Percentiles rank a stretch among this genome's conserved stretches.
Evolutionary conservation across 164 flowering plant species (phyloP).

Genomic region (Piper betle): DNA sequence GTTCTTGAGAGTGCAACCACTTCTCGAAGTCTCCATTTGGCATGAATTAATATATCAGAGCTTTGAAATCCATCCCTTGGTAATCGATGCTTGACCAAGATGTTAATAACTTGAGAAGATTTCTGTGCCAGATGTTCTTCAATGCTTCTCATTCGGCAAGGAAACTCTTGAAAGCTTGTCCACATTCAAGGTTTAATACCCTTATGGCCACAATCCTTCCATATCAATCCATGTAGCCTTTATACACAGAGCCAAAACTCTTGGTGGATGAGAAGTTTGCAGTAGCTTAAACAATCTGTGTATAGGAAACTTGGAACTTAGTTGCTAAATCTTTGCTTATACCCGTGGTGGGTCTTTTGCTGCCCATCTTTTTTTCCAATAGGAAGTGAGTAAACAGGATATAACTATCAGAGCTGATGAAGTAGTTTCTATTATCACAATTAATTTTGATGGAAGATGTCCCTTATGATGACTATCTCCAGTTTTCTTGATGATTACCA

Average conservation of each 20-base stretch:
- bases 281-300: slow-evolving; percentile 19
- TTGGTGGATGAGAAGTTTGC: slow-evolving; percentile 18
- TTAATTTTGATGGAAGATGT: background rate
- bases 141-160: slow-evolving; percentile 23
- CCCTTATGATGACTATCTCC: background rate
- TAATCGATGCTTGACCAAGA: slow-evolving; percentile 24
- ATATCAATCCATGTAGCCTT: slow-evolving; percentile 7
- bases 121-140: slow-evolving; percentile 20
- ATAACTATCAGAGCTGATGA: background rate
- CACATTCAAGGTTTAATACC: slow-evolving; percentile 18
- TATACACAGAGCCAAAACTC: slow-evolving; percentile 25
- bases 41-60: no score
- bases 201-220: slow-evolving; percentile 20
- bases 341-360: background rate
- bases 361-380: background rate
- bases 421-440: background rate
- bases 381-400: background rate
- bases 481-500: background rate
- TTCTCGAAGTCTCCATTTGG: no score
- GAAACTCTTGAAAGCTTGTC: slow-evolving; percentile 24
- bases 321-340: background rate
- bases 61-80: no score
- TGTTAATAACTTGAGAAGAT: slow-evolving; percentile 21
- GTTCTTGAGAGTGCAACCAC: slow-evolving; percentile 13
- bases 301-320: slow-evolving; percentile 11